Base-by-base conservation (phyloP, 257 asterid species). In the Knoxia roxburghii region DNA sequence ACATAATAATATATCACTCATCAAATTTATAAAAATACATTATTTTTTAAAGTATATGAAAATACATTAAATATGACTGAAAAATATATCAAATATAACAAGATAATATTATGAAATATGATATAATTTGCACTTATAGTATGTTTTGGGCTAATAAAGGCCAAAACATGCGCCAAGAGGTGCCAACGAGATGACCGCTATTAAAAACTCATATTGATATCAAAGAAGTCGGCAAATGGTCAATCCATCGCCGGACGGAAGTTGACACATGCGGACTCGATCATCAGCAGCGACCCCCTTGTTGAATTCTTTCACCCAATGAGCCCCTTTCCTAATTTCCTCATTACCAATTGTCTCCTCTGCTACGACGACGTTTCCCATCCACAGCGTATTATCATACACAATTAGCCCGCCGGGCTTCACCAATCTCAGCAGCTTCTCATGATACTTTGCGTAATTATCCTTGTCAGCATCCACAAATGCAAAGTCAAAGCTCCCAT, bases 341-440 rank as follows among this genome's bases (percentile, higher is more conserved):
- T 71, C 73, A 9, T 37, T 37, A 0, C 79, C 75, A 12, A 83
- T 76, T 0, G 37, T 46, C 10, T 68, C 72, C 70, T 74, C 84
- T 0, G 71, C 65, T 77, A 69, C 73, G 0, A 72, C 83, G 0
- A 85, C 86, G 0, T 84, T 58, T 20, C 89, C 89, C 6, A 39
- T 40, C 89, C 88, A 81, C 2, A 83, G 85, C 2, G 89, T 81
- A 77, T 85, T 87, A 35, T 87, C 95, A 48, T 85, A 87, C 8
- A 77, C 73, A 17, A 80, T 67, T 11, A 80, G 30, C 0, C 88
- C 89, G 0, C 89, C 89, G 15, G 79, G 74, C 59, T 67, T 85
- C 78, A 87, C 4, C 50, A 85, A 63, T 56, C 77, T 64, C 78
- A 85, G 7, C 45, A 85, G 4, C 67, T 72, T 81, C 62, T 85